phyloP scores from a whole-genome alignment of 2,329 filamentous ascomycete species.

The Kalaharituber pfeilii region DNA sequence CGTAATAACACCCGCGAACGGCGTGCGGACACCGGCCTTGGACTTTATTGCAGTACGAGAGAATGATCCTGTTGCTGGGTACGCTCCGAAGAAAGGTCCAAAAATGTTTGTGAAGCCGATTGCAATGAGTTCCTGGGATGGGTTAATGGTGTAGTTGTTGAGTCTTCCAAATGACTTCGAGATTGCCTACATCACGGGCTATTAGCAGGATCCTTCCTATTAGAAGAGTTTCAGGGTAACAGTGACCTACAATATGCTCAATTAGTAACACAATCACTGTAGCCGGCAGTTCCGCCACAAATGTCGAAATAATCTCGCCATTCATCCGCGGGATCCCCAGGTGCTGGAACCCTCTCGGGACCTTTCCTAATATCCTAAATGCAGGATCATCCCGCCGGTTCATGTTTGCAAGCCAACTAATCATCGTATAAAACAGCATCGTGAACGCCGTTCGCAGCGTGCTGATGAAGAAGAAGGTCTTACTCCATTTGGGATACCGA shows the following conservation, averaged over 20 bases:
- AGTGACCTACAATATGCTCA: slow-evolving; percentile 59
- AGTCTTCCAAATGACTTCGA: slow-evolving; percentile 90
- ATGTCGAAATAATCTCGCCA: slow-evolving; percentile 45
- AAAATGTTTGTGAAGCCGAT: slow-evolving; percentile 83
- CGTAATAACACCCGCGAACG: slow-evolving; percentile 77
- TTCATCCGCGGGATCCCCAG: slow-evolving; percentile 56
- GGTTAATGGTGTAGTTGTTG: slow-evolving; percentile 91
- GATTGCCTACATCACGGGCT: slow-evolving; percentile 37
- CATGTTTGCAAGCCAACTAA: slow-evolving; percentile 72
- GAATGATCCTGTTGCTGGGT: slow-evolving; percentile 88
- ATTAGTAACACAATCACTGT: slow-evolving; percentile 88
- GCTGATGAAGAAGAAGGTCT: slow-evolving; percentile 73
- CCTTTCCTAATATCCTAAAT: slow-evolving; percentile 56
- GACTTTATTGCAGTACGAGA: slow-evolving; percentile 93
- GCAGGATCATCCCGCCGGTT: slow-evolving; percentile 43
- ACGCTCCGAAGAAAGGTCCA: slow-evolving; percentile 79
- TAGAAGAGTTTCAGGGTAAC: no score
- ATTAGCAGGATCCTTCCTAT: no score
- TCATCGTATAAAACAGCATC: slow-evolving; percentile 77
- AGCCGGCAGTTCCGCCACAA: slow-evolving; percentile 58
- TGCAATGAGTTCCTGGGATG: slow-evolving; percentile 87
- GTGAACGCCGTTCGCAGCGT: slow-evolving; percentile 83
- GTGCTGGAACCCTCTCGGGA: slow-evolving; percentile 74
- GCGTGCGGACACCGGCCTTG: slow-evolving; percentile 85
- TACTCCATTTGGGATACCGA: slow-evolving; percentile 50